These are phyloP conservation scores for Cydonia oblonga DNA, from an alignment of 331 rosid genomes.

Conservation along the genomic window DNA sequence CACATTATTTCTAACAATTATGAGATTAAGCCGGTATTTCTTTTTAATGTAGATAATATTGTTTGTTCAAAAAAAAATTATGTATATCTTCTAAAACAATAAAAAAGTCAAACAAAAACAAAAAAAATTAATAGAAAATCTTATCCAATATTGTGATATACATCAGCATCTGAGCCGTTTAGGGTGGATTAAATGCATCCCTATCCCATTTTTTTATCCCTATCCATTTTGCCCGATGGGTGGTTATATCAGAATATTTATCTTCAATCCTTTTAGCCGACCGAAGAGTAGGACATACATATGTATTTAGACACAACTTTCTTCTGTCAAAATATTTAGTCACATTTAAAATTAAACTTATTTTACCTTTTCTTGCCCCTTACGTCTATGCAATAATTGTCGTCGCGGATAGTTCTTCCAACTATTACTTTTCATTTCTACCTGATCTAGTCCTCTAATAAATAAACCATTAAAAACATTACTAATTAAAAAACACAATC, in stretches of 20 bases:
- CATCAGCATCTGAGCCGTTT: background rate
- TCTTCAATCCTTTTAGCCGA: too few relatives aligned
- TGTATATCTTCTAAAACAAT: too few relatives aligned
- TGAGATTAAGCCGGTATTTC: fast-evolving
- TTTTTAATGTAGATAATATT: too few relatives aligned
- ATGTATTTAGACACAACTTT: too few relatives aligned
- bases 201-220: background rate
- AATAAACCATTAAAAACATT: too few relatives aligned
- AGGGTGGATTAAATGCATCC: background rate
- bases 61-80: too few relatives aligned
- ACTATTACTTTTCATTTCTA: background rate
- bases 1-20: too few relatives aligned
- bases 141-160: background rate
- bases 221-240: background rate
- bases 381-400: background rate
- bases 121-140: background rate
- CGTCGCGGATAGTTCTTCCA: background rate
- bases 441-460: background rate
- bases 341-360: background rate
- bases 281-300: too few relatives aligned
- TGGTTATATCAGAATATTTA: too few relatives aligned
- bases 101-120: too few relatives aligned
- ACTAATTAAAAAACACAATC: too few relatives aligned
- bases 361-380: background rate
- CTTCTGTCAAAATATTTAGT: background rate